A percentile compares a stretch with the other conserved stretches of the same genome.
phyloP scores from a whole-genome alignment of 768 basidiomycete species.

The Leccinum longicurvipes region DNA sequence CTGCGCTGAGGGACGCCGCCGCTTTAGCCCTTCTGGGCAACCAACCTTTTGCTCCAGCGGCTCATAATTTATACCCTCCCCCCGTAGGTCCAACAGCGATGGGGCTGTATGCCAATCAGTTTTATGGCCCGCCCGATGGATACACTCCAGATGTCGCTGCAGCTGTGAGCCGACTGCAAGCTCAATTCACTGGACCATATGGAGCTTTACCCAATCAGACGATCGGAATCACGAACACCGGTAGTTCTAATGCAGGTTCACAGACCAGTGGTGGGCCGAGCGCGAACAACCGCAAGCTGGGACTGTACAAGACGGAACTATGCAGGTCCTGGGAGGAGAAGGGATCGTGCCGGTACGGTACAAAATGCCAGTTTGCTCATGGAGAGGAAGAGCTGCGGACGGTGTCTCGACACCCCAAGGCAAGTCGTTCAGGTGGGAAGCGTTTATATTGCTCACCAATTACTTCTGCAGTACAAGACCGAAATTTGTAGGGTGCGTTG shows the following conservation, averaged over 20 bases:
- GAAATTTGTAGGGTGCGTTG: constrained; percentile 82
- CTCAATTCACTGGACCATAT: constrained; percentile 54
- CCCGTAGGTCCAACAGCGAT: constrained; percentile 43
- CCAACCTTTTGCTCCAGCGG: constrained; percentile 48
- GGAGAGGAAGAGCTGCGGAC: constrained; percentile 84
- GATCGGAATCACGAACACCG: constrained; percentile 42
- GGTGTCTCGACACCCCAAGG: constrained; percentile 88
- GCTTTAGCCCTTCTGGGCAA: constrained; percentile 60
- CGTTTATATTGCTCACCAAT: constrained; percentile 15
- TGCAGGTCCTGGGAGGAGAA: constrained; percentile 94
- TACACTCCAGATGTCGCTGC: constrained; percentile 54
- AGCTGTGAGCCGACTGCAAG: constrained; percentile 61
- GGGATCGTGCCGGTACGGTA: constrained; percentile 77
- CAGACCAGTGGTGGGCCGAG: constrained; percentile 63
- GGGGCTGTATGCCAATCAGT: constrained; percentile 69
- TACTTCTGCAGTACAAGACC: constrained; percentile 71
- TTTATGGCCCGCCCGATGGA: constrained; percentile 59
- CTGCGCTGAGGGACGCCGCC: constrained; percentile 68
- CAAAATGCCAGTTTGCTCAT: constrained; percentile 92
- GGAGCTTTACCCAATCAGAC: constrained; percentile 44
- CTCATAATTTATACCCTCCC: constrained; percentile 53
- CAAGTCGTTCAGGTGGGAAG: constrained; percentile 29
- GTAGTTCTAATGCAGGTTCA: constrained; percentile 25
- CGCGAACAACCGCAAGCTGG: constrained; percentile 88
- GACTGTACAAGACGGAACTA: constrained; percentile 86